Percentiles rank a stretch among this genome's conserved stretches.
Conservation (phyloP, 2,329 filamentous ascomycete genomes). For the Alternaria ventricosa region DNA sequence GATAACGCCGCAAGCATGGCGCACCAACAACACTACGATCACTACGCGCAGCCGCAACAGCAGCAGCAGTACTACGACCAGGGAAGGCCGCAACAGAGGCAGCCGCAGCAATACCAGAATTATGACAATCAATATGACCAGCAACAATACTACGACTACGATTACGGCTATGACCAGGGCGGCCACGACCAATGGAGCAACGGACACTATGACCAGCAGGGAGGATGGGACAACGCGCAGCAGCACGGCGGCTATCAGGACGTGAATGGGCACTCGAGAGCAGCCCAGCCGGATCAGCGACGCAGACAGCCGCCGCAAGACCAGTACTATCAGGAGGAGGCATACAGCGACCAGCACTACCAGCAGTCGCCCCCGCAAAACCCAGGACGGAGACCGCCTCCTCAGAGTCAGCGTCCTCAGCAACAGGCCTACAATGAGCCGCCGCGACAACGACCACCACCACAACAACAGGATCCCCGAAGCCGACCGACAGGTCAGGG, state of each 20-base stretch:
- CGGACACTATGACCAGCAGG: slow-evolving; percentile 43
- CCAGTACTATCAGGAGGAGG: slow-evolving; percentile 37
- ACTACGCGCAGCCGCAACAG: slow-evolving; percentile 44
- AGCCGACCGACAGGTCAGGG: slow-evolving; percentile 32
- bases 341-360: slow-evolving; percentile 34
- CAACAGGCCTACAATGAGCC: slow-evolving; percentile 30
- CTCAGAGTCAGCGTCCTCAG: slow-evolving; percentile 31
- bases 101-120: slow-evolving; percentile 35
- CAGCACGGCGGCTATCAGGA: slow-evolving; percentile 33
- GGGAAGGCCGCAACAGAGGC: slow-evolving; percentile 11
- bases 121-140: slow-evolving; percentile 39
- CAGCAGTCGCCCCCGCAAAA: slow-evolving; percentile 33
- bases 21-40: slow-evolving; percentile 48
- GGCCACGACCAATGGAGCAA: slow-evolving; percentile 45
- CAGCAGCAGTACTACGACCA: slow-evolving; percentile 46
- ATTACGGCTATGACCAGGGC: slow-evolving; percentile 44
- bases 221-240: slow-evolving; percentile 35
- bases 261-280: slow-evolving; percentile 28
- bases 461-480: slow-evolving; percentile 37
- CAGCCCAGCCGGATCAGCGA: slow-evolving; percentile 20
- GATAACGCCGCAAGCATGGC: slow-evolving; percentile 44
- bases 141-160: slow-evolving; percentile 43
- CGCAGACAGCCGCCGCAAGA: slow-evolving; percentile 26
- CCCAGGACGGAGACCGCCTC: slow-evolving; percentile 24
- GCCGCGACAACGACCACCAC: slow-evolving; percentile 31